Evolutionary conservation across 257 asterid species (phyloP).

Genomic region (Jacaranda mimosifolia): DNA sequence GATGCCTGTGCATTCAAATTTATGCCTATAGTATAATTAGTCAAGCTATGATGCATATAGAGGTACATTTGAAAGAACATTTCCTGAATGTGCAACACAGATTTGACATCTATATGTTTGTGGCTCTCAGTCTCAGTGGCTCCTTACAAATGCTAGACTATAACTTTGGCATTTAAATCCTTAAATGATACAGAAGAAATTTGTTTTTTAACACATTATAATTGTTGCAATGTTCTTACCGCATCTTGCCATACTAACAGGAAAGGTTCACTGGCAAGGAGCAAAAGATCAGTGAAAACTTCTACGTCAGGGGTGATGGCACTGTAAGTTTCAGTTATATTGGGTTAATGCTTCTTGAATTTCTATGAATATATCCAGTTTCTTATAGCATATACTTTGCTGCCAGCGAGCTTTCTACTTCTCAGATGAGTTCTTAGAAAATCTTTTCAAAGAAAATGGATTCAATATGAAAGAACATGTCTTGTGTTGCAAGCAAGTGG

Average conservation of each 20-base stretch:
- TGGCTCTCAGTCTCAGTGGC: background rate
- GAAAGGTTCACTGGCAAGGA: conserved; percentile 88
- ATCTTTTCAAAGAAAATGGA: conserved; percentile 72
- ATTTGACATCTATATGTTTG: conserved; percentile 6
- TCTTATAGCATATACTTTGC: conserved; percentile 38
- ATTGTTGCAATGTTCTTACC: conserved; percentile 29
- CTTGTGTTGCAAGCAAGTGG: conserved; percentile 95
- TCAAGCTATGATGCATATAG: conserved; percentile 4
- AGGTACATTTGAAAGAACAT: background rate
- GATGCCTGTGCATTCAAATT: background rate
- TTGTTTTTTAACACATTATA: background rate
- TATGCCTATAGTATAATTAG: conserved; percentile 12
- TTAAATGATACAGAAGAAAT: background rate
- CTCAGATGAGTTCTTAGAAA: conserved; percentile 78
- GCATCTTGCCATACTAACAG: conserved; percentile 47
- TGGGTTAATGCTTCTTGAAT: conserved; percentile 30
- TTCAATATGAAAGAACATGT: conserved; percentile 78
- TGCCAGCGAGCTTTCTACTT: conserved; percentile 95
- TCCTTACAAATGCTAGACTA: background rate
- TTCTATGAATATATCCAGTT: conserved; percentile 25
- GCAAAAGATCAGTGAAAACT: conserved; percentile 93
- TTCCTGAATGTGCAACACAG: conserved; percentile 2
- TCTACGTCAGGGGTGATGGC: conserved; percentile 98
- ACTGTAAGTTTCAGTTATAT: conserved; percentile 68
- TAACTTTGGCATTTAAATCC: background rate